Evolutionary conservation across 345 rosid genomes (phyloP).

Genomic region (Eucalyptus marginata): DNA sequence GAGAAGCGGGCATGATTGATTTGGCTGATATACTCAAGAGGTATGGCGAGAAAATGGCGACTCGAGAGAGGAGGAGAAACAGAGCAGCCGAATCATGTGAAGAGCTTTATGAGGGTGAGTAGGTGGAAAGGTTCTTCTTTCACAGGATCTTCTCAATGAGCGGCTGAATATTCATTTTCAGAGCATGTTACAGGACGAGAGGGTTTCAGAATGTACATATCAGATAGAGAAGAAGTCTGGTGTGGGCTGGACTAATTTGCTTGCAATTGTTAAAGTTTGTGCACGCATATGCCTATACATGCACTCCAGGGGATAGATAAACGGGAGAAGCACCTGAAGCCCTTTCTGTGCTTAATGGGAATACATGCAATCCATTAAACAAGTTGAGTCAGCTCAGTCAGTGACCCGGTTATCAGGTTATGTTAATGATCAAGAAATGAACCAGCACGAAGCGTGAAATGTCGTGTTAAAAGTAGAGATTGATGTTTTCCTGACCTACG

Average conservation of each 20-base stretch:
- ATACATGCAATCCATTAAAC: not conserved
- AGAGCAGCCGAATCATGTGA: constrained; percentile 9
- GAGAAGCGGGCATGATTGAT: constrained; percentile 60
- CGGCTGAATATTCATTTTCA: not conserved
- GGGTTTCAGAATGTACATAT: not conserved
- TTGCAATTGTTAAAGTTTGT: not conserved
- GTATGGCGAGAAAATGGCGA: constrained; percentile 81
- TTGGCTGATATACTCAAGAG: constrained; percentile 75
- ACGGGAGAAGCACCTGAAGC: not conserved
- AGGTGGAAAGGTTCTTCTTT: not conserved
- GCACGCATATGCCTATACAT: not conserved
- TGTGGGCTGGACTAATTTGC: not conserved
- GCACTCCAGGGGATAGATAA: not conserved
- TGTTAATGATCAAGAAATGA: not conserved
- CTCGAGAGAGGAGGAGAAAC: constrained; percentile 67
- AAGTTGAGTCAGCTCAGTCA: not conserved
- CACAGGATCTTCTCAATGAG: not conserved
- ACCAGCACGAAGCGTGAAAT: not conserved
- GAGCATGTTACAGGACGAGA: not conserved
- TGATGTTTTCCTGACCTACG: not conserved
- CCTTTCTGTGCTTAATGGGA: not conserved
- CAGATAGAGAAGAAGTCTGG: not conserved
- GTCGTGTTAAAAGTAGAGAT: not conserved
- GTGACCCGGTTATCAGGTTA: not conserved
- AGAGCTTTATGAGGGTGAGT: not conserved